phyloP scores from a whole-genome alignment of 202 grass and related monocot species.

The Zoysia matrella region DNA sequence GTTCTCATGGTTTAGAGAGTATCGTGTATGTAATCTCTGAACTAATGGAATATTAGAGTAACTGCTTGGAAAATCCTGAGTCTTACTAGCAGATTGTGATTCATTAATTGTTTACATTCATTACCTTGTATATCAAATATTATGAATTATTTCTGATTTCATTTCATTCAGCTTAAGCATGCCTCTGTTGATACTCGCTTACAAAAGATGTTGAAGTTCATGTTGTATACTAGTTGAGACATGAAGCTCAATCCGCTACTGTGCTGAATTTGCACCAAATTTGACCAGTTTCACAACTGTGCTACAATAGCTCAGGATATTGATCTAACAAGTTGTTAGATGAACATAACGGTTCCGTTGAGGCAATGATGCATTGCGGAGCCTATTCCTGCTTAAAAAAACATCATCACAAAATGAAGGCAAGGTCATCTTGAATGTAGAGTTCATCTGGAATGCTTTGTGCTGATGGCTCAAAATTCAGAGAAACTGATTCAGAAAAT shows the following conservation, averaged over 20 bases:
- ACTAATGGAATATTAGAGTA: slow-evolving; percentile 52
- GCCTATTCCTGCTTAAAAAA: no score
- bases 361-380: no score
- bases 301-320: slow-evolving; percentile 12
- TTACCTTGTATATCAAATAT: slow-evolving; percentile 34
- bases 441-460: not conserved
- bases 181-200: not conserved
- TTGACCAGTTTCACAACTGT: not conserved
- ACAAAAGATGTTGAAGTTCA: not conserved
- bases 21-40: slow-evolving; percentile 51
- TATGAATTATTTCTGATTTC: slow-evolving; percentile 7
- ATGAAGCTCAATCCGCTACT: slow-evolving; percentile 10
- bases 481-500: slow-evolving; percentile 13
- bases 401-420: no score
- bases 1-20: slow-evolving; percentile 27
- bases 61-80: slow-evolving; percentile 32
- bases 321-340: slow-evolving; percentile 1
- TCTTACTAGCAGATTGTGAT: slow-evolving; percentile 25
- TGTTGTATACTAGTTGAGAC: not conserved
- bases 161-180: slow-evolving; percentile 19
- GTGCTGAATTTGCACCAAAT: slow-evolving; percentile 8
- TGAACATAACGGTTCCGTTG: not conserved
- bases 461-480: not conserved
- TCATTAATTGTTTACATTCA: slow-evolving; percentile 44
- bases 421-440: not conserved